Evolutionary conservation across 148 eudicot genomes (phyloP), one percentile per base, ranked within the genome.

Genomic region (Dysphania ambrosioides): DNA sequence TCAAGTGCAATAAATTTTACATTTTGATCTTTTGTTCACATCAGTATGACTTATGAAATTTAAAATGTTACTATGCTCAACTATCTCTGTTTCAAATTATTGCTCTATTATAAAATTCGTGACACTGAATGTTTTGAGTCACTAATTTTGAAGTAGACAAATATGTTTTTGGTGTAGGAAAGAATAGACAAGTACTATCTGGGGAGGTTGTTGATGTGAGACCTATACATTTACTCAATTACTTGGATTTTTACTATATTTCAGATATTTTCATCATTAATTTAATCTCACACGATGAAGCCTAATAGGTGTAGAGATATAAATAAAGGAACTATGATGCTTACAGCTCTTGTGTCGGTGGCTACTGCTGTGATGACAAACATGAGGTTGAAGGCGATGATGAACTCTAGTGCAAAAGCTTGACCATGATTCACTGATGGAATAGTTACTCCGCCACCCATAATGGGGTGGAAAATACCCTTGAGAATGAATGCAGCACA

Each of bases 281-380:
- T 29, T 26, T 38, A 69, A 41, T 58, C 68, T 68, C 47, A 21
- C 12, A 76, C 40, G 11, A 4, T 42, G 42, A 31, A 41, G 16
- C 30, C 15, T 19, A 26, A 51, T 61, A 23, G 51, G 31, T 35
- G 24, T 18, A 66, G 21, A 63, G 30, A 23, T 66, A 6, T 24
- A 55, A n/a, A 38, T 58, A 70, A 30, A 29, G 66, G 44, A 67
- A 72, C 8, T 66, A 51, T 41, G 24, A 58, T 72, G 58, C 91
- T 85, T 89, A 95, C 98, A 73, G 97, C 97, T 90, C 93, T 85
- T 19, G 97, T 95, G 82, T 95, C 98, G 40, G 98, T 94, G 78
- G 96, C 91, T 26, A 95, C 98, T 3, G 97, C 98, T 57, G 98
- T 95, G 75, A 95, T 92, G 62, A 95, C 98, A 79, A 95, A 95